Conservation (phyloP, 495 filamentous ascomycete species). For the Friedmanniomyces simplex region DNA sequence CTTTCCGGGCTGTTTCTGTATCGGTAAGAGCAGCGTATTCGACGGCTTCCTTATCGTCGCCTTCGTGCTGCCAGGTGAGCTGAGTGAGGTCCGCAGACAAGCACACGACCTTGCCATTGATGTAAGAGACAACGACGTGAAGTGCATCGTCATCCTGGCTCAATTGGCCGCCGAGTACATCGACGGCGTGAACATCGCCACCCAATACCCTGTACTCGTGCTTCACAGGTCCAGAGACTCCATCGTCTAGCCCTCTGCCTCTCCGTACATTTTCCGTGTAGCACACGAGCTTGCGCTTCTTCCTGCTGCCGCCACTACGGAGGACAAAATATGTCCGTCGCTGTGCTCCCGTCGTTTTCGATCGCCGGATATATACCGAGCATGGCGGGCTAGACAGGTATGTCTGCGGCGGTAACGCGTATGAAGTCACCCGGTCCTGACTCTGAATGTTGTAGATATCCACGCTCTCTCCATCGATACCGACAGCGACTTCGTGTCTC, state of each 20-base stretch:
- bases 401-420: constrained; percentile 72
- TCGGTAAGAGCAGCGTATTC: constrained; percentile 33
- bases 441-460: constrained; percentile 85
- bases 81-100: constrained; percentile 40
- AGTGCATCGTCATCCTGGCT: constrained; percentile 15
- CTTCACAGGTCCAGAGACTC: not conserved
- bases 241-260: not conserved
- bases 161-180: constrained; percentile 4
- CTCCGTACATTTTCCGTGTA: constrained; percentile 18
- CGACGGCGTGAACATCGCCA: constrained; percentile 40
- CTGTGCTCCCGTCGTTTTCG: constrained; percentile 41
- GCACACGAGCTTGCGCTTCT: constrained; percentile 28
- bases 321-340: constrained; percentile 63
- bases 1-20: constrained; percentile 33
- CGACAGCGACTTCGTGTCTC: constrained; percentile 71
- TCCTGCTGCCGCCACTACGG: constrained; percentile 9
- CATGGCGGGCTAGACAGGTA: constrained; percentile 66
- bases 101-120: constrained; percentile 40
- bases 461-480: constrained; percentile 81
- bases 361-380: constrained; percentile 55
- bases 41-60: constrained; percentile 24
- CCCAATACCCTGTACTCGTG: constrained; percentile 28
- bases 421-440: constrained; percentile 71
- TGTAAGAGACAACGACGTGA: constrained; percentile 30
- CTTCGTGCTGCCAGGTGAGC: constrained; percentile 26